Evolutionary conservation across 345 rosid genomes (phyloP).

Genomic region (Anastatica hierochuntica): DNA sequence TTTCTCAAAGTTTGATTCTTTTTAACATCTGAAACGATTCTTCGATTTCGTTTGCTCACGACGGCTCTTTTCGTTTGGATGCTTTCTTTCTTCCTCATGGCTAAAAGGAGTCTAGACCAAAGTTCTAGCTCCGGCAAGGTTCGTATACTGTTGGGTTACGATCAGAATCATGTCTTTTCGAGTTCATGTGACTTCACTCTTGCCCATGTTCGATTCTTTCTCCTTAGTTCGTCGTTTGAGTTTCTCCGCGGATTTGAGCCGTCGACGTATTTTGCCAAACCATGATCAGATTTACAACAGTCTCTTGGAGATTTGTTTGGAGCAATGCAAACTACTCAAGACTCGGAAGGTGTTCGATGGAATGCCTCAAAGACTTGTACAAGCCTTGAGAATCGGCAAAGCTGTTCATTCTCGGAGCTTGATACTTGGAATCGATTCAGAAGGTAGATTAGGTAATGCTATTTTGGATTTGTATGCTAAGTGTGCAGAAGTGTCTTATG

Average conservation of each 20-base stretch:
- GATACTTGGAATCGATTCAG: conserved; percentile 38
- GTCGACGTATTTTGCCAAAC: background rate
- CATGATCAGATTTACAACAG: conserved; percentile 12
- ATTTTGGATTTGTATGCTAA: conserved; percentile 77
- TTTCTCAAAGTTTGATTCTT: background rate
- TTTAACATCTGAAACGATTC: background rate
- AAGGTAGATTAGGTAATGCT: conserved; percentile 45
- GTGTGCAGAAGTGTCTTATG: conserved; percentile 44
- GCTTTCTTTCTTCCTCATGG: background rate
- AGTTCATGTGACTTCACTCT: background rate
- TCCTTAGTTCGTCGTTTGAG: conserved; percentile 20
- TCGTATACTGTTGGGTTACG: background rate
- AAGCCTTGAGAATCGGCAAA: conserved; percentile 30
- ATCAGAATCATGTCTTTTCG: conserved; percentile 13
- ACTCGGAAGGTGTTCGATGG: conserved; percentile 58
- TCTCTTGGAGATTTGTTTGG: conserved; percentile 32
- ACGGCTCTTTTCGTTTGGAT: conserved; percentile 8
- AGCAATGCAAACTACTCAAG: conserved; percentile 38
- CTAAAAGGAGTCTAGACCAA: background rate
- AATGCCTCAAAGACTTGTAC: conserved; percentile 44
- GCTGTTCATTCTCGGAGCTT: conserved; percentile 44
- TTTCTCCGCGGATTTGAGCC: conserved; percentile 20
- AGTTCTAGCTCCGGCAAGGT: conserved; percentile 1
- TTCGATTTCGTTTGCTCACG: conserved; percentile 11
- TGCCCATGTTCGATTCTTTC: background rate